These are phyloP conservation scores for Coemansia sp. DNA, from an alignment of 192 early-diverging fungal genomes.

Conservation along the genomic window DNA sequence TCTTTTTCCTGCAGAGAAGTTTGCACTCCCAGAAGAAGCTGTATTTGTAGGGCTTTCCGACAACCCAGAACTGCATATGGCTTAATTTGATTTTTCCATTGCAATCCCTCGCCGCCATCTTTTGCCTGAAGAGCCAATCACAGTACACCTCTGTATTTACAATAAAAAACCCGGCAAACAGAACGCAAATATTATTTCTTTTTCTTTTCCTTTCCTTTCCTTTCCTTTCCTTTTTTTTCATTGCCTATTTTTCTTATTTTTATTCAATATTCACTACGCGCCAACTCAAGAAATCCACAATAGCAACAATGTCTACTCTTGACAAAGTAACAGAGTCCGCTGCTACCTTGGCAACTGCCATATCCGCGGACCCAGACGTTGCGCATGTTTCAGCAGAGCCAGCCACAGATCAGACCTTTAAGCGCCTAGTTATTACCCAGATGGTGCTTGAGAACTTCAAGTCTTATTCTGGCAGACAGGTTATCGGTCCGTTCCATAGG, in stretches of 20 bases:
- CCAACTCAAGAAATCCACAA: neutral
- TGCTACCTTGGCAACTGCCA: neutral
- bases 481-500: constrained; percentile 93
- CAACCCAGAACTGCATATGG: constrained; percentile 42
- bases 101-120: neutral
- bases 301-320: constrained; percentile 4
- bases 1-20: constrained; percentile 53
- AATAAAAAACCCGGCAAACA: neutral
- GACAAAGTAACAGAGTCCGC: neutral
- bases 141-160: constrained; percentile 1
- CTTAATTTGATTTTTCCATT: constrained; percentile 7
- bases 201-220: neutral
- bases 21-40: constrained; percentile 39
- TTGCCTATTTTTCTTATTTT: neutral
- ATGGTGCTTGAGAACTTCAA: constrained; percentile 97
- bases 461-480: constrained; percentile 86
- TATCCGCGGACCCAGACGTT: too few relatives aligned
- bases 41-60: constrained; percentile 30
- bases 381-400: neutral
- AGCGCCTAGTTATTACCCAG: constrained; percentile 68
- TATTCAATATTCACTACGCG: neutral
- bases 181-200: neutral
- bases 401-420: constrained; percentile 11
- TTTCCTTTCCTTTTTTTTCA: constrained; percentile 7
- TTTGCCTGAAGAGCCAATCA: neutral